Evolutionary conservation across 2,329 filamentous ascomycete genomes (phyloP), one percentile per base, ranked within the genome.

Genomic region (Alternaria conjuncta): DNA sequence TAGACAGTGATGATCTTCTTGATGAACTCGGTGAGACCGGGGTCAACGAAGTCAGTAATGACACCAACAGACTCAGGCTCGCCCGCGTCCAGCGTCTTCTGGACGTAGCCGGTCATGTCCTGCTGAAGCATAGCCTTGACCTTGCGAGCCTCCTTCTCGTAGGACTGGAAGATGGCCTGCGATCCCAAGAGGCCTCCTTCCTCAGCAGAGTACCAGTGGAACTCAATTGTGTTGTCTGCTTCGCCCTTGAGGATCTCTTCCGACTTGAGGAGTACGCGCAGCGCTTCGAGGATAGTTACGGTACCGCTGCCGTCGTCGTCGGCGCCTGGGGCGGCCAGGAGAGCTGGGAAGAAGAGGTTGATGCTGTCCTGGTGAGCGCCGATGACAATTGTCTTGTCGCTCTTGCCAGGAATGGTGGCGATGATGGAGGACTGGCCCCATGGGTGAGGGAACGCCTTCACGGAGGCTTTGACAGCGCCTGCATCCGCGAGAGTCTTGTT

Each of bases 101-200:
- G 89, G 6, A 94, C 87, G 78, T 91, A 97, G 18, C 95, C 95
- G 2, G 78, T 79, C 95, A 98, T 98, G 81, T 98, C 95, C 82
- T 98, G 95, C 83, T 98, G 95, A 58, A 98, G 87, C 96, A 98
- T 98, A 32, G 95, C 95, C 83, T 95, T 96, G 79, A 98, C 86
- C 69, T 95, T 89, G 25, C 90, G 87, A 30, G 87, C 86, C 21
- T 87, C 81, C 78, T 90, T 88, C 80, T 92, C 90, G 76, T 98
- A 98, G 8, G 87, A 83, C 55, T 87, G 86, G 84, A 97, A 98
- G 79, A 98, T 92, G 58, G 92, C 94, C 79, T 97, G 94, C 73
- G 91, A 95, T 63, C 94, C 94, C 4, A 97, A 86, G 49, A 97
- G 85, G 32, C 94, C 94, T 55, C 91, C 93, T 80, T 97, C 94